phyloP scores from a whole-genome alignment of 176 grass and related monocot species.

The Bolboschoenus planiculmis region DNA sequence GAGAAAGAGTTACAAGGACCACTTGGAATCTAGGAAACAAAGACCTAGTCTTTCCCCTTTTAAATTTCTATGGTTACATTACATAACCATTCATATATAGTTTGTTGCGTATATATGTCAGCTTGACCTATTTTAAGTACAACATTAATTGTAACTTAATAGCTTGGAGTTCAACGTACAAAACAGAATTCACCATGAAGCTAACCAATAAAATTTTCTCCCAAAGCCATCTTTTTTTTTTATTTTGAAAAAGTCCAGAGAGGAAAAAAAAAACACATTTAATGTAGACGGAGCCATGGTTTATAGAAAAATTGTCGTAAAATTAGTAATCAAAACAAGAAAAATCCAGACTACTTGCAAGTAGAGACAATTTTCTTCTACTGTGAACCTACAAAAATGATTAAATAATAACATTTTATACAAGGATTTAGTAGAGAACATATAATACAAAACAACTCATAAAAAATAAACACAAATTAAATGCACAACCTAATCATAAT shows the following conservation, averaged over 20 bases:
- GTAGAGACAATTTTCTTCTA: not conserved
- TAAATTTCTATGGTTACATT: not conserved
- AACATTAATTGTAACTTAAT: not conserved
- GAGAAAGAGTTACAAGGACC: not conserved
- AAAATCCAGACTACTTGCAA: not conserved
- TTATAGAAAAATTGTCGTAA: not conserved
- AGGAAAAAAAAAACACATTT: not conserved
- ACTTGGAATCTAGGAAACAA: not conserved
- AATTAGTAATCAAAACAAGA: not conserved
- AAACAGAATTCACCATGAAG: not conserved
- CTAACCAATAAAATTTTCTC: not conserved
- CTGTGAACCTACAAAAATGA: not conserved
- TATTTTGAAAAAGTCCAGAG: not conserved
- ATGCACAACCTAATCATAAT: conserved; percentile 6
- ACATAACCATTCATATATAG: not conserved
- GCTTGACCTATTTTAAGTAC: not conserved
- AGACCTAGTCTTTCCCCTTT: not conserved
- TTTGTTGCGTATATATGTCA: conserved; percentile 3
- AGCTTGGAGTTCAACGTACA: not conserved
- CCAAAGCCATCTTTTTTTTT: not conserved
- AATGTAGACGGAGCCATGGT: not conserved
- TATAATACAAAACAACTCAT: not conserved
- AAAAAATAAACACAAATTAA: not conserved
- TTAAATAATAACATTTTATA: conserved; percentile 6
- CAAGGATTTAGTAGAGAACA: not conserved